Evolutionary conservation across 2,329 filamentous ascomycete genomes (phyloP).

Genomic region (Diaporthe sp.): DNA sequence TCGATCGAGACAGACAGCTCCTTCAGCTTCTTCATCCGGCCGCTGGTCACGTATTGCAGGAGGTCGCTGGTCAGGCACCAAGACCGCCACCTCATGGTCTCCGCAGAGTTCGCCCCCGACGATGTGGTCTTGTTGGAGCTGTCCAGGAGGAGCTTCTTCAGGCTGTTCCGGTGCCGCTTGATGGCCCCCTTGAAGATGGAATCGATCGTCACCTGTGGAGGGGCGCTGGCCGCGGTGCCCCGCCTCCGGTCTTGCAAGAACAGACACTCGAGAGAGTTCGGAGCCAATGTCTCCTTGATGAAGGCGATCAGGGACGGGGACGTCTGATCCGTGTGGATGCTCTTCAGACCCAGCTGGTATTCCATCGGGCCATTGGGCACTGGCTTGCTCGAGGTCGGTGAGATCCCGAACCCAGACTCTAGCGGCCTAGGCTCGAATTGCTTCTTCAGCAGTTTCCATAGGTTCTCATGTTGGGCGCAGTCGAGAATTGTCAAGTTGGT

Average conservation of each 20-base stretch:
- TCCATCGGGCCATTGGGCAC: constrained; percentile 57
- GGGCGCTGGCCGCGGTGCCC: constrained; percentile 55
- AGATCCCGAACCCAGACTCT: constrained; percentile 47
- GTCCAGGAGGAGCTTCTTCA: constrained; percentile 82
- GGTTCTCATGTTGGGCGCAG: constrained; percentile 78
- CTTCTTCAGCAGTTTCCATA: constrained; percentile 81
- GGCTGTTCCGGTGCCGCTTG: constrained; percentile 77
- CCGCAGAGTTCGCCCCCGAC: constrained; percentile 46
- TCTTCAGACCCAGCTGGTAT: constrained; percentile 77
- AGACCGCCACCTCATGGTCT: constrained; percentile 69
- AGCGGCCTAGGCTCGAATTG: constrained; percentile 66
- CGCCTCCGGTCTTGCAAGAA: constrained; percentile 78
- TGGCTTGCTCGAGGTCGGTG: constrained; percentile 45
- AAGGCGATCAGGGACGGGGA: constrained; percentile 79
- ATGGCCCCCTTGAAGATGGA: constrained; percentile 79
- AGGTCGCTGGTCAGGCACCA: constrained; percentile 82
- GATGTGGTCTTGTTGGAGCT: constrained; percentile 70
- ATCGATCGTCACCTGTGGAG: constrained; percentile 73
- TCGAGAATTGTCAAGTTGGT: constrained; percentile 81
- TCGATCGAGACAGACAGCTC: constrained; percentile 82
- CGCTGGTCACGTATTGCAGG: constrained; percentile 80
- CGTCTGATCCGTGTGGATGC: constrained; percentile 81
- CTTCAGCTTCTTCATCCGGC: constrained; percentile 78
- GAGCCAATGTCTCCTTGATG: constrained; percentile 81
- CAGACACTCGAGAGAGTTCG: constrained; percentile 83